Evolutionary conservation across 768 basidiomycete species (phyloP).

Genomic region (Rhizopogon rudus): DNA sequence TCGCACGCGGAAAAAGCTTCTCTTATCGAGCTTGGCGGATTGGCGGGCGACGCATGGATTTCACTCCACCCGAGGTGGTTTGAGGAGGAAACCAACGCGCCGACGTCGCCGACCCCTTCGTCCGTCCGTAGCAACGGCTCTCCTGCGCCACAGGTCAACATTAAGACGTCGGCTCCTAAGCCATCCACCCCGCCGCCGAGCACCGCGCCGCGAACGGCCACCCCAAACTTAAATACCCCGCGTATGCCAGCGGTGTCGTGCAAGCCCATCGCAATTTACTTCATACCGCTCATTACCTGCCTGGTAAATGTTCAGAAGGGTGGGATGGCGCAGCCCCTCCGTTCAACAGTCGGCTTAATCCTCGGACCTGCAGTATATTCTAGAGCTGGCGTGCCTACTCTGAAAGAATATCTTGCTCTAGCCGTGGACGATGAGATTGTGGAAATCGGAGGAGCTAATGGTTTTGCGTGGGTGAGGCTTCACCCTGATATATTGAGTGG

Average conservation of each 20-base stretch:
- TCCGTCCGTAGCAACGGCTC: not conserved
- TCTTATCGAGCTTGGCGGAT: constrained; percentile 23
- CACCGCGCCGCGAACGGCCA: not conserved
- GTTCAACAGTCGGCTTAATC: constrained; percentile 31
- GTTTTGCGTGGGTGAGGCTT: constrained; percentile 27
- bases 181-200: too few species aligned
- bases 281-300: constrained; percentile 28
- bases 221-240: not conserved
- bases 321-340: constrained; percentile 27
- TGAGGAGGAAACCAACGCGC: not conserved
- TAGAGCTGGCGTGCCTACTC: constrained; percentile 35
- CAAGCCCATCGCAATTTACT: not conserved
- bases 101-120: not conserved
- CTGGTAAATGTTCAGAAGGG: constrained; percentile 28
- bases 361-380: constrained; percentile 32
- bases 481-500: not conserved
- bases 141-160: not conserved
- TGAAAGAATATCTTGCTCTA: constrained; percentile 35
- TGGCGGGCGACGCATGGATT: constrained; percentile 18
- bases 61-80: constrained; percentile 21
- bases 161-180: too few species aligned
- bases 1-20: constrained; percentile 21
- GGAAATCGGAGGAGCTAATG: constrained; percentile 34
- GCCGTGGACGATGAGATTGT: constrained; percentile 37
- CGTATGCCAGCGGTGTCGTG: not conserved